Percentiles rank a stretch among this genome's conserved stretches.
These are phyloP conservation scores for Suillus ampliporus DNA, from an alignment of 768 basidiomycete species.

Conservation along the genomic window DNA sequence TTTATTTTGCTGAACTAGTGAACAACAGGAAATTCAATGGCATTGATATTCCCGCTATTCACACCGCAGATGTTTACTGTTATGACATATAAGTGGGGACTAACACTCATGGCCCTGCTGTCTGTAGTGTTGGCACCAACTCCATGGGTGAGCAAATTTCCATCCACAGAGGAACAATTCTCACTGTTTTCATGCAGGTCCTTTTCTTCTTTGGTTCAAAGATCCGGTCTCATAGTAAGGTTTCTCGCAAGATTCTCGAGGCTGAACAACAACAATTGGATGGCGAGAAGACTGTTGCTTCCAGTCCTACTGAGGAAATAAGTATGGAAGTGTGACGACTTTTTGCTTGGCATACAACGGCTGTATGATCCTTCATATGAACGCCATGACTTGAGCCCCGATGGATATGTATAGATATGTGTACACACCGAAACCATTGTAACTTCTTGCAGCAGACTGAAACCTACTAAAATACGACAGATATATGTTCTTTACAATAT, in stretches of 20 bases:
- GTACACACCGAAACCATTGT: no score
- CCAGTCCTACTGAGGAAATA: constrained; percentile 1
- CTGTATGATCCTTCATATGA: not conserved
- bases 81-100: constrained; percentile 57
- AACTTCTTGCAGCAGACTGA: no score
- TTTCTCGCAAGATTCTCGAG: constrained; percentile 25
- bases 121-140: constrained; percentile 50
- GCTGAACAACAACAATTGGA: constrained; percentile 13
- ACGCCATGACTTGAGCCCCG: not conserved
- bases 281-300: not conserved
- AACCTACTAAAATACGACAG: no score
- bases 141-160: constrained; percentile 42
- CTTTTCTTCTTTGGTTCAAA: constrained; percentile 38
- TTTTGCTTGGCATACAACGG: no score
- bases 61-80: constrained; percentile 49
- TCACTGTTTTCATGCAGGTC: constrained; percentile 18
- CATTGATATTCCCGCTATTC: constrained; percentile 55
- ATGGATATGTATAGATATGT: not conserved
- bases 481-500: no score
- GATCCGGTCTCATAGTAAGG: constrained; percentile 37
- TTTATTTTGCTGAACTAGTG: not conserved
- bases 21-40: constrained; percentile 43
- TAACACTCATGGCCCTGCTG: constrained; percentile 46
- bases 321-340: constrained; percentile 3
- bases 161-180: not conserved